phyloP scores from a whole-genome alignment of 495 filamentous ascomycete genomes.

The Trichoderma orchidacearum region DNA sequence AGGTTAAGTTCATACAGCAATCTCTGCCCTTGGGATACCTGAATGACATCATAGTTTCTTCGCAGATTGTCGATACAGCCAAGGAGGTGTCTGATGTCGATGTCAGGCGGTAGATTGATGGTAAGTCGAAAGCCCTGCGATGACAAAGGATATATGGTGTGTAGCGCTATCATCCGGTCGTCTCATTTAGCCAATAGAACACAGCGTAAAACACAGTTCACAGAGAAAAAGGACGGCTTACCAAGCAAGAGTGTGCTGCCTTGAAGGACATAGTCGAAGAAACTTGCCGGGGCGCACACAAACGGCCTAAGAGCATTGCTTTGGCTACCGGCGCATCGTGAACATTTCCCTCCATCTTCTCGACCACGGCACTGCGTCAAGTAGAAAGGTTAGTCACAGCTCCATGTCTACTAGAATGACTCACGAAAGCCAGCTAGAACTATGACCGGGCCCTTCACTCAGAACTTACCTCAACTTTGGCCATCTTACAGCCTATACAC shows the following conservation, averaged over 20 bases:
- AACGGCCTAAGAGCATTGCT: background rate
- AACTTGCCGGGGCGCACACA: background rate
- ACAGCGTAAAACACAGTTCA: too few species aligned
- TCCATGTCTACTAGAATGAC: background rate
- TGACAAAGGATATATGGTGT: background rate
- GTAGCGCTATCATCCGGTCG: background rate
- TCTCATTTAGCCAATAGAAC: too few species aligned
- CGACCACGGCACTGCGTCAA: background rate
- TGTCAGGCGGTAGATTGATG: background rate
- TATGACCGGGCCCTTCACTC: background rate
- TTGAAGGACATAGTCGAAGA: background rate
- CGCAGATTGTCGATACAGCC: background rate
- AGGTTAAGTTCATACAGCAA: background rate
- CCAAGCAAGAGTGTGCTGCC: background rate
- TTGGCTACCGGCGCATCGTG: background rate
- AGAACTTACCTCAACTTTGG: background rate
- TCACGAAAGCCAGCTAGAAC: background rate
- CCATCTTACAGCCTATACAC: background rate
- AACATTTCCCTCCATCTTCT: background rate
- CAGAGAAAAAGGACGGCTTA: too few species aligned
- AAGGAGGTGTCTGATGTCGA: background rate
- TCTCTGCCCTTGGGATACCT: background rate
- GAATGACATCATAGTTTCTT: background rate
- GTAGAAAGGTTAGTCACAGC: background rate
- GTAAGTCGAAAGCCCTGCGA: background rate